Evolutionary conservation across 169 alveolate species (phyloP).

Genomic region (Ichthyophthirius multifiliis): DNA sequence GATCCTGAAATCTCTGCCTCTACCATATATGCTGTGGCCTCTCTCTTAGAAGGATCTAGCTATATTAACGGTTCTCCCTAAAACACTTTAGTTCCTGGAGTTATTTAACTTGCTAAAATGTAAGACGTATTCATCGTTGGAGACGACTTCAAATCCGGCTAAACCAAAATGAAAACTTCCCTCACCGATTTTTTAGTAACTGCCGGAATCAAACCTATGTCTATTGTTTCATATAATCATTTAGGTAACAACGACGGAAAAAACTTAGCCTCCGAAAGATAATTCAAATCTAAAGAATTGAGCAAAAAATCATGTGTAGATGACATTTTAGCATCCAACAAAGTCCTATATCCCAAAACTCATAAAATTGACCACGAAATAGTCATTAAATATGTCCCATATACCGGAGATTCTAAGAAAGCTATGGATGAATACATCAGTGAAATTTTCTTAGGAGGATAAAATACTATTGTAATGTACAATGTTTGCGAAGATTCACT

Average conservation of each 20-base stretch:
- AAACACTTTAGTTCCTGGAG: constrained; percentile 88
- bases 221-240: constrained; percentile 90
- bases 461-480: constrained; percentile 82
- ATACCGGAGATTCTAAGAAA: constrained; percentile 90
- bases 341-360: constrained; percentile 77
- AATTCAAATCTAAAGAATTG: constrained; percentile 86
- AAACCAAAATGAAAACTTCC: constrained; percentile 88
- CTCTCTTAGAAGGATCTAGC: constrained; percentile 79
- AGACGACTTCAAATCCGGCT: constrained; percentile 91
- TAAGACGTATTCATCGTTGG: constrained; percentile 86
- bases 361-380: constrained; percentile 82
- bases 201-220: constrained; percentile 86
- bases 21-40: constrained; percentile 86
- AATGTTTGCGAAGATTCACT: constrained; percentile 91
- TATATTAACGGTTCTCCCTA: constrained; percentile 93
- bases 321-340: constrained; percentile 85
- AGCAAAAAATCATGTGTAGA: constrained; percentile 88
- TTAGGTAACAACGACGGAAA: constrained; percentile 93
- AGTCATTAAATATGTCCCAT: constrained; percentile 90
- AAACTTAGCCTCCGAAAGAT: constrained; percentile 80
- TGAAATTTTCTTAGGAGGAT: constrained; percentile 88
- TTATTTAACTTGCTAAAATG: constrained; percentile 80
- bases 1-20: constrained; percentile 83
- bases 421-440: constrained; percentile 91
- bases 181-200: constrained; percentile 82